Evolutionary conservation across 768 basidiomycete species (phyloP).

Genomic region (Russula vinacea): DNA sequence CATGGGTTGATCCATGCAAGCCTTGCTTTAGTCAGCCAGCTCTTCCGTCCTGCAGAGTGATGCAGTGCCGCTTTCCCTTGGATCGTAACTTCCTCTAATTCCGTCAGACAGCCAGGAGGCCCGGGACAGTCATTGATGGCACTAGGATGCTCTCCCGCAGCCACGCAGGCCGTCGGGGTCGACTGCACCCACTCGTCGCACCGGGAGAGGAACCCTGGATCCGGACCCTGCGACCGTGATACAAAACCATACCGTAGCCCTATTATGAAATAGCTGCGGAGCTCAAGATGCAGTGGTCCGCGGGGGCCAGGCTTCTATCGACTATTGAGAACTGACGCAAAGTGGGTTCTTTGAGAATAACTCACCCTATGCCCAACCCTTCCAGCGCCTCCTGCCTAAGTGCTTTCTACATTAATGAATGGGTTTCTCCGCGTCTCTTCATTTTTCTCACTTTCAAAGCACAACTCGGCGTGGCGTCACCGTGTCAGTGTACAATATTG

Average conservation of each 20-base stretch:
- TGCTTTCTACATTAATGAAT: not conserved
- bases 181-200: not conserved
- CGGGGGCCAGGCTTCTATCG: not conserved
- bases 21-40: too few relatives aligned
- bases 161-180: too few relatives aligned
- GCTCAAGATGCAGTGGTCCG: not conserved
- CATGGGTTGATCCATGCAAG: too few relatives aligned
- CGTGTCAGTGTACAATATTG: not conserved
- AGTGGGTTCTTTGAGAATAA: not conserved
- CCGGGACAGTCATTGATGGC: too few relatives aligned
- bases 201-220: not conserved
- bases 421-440: not conserved
- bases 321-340: not conserved
- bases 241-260: not conserved
- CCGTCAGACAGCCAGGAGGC: not conserved
- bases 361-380: not conserved
- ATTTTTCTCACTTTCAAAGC: not conserved
- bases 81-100: not conserved
- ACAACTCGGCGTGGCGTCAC: not conserved
- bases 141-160: too few relatives aligned
- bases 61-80: not conserved
- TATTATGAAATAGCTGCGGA: not conserved
- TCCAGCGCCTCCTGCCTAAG: not conserved
- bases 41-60: too few relatives aligned
- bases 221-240: not conserved